Evolutionary conservation across 2,329 filamentous ascomycete genomes (phyloP).

Genomic region (Clarireedia homoeocarpa): DNA sequence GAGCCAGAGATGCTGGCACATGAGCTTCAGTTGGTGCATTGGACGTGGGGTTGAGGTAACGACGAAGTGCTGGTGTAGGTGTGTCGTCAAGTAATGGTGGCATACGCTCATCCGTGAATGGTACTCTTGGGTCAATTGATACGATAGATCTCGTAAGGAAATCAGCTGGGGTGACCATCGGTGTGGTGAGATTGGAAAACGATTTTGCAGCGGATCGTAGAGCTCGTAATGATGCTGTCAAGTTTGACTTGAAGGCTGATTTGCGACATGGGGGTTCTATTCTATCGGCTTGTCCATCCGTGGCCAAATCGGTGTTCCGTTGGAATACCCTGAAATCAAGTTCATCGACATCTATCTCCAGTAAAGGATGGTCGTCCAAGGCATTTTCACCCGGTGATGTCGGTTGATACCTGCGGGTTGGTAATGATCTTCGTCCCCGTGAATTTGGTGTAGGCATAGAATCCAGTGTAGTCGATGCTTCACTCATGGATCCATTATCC

Average conservation of each 20-base stretch:
- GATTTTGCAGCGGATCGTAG: conserved; percentile 55
- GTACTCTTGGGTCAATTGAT: conserved; percentile 57
- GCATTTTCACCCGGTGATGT: conserved; percentile 42
- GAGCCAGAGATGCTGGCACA: conserved; percentile 29
- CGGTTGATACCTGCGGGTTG: conserved; percentile 44
- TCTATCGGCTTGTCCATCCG: conserved; percentile 13
- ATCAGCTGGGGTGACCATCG: conserved; percentile 58
- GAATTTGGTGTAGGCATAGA: conserved; percentile 25
- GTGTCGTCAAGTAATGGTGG: conserved; percentile 55
- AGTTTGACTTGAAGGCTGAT: conserved; percentile 58
- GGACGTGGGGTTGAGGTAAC: conserved; percentile 59
- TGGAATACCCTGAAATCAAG: conserved; percentile 44
- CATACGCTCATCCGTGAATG: conserved; percentile 59
- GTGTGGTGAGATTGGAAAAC: conserved; percentile 53
- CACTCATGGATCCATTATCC: conserved; percentile 40
- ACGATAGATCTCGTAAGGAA: conserved; percentile 60
- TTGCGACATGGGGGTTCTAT: conserved; percentile 18
- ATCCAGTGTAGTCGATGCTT: conserved; percentile 23
- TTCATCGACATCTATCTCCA: conserved; percentile 35
- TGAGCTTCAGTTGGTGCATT: conserved; percentile 38
- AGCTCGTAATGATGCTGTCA: conserved; percentile 58
- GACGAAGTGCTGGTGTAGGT: conserved; percentile 57
- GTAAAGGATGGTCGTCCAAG: conserved; percentile 43
- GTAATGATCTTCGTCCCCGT: conserved; percentile 35
- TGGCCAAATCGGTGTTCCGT: conserved; percentile 10